A percentile compares a stretch with the other conserved stretches of the same genome.
Conservation (phyloP, 495 filamentous ascomycete genomes). For the Chaetomium fimeti region DNA sequence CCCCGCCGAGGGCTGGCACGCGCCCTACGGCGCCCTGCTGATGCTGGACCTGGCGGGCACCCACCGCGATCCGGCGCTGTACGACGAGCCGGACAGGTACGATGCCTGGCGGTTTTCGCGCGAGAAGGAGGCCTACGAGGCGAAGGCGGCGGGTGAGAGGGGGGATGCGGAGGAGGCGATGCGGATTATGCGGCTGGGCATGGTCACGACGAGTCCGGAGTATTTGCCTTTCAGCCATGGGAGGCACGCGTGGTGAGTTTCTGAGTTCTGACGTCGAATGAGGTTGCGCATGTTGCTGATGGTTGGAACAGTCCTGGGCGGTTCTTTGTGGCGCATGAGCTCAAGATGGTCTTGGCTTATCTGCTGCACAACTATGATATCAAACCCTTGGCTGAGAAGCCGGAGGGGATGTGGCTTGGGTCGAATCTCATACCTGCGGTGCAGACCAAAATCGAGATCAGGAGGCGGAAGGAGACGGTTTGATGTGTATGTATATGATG, state of each 20-base stretch:
- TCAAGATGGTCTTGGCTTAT: slow-evolving; percentile 46
- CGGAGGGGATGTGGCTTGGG: slow-evolving; percentile 35
- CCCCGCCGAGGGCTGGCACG: slow-evolving; percentile 36
- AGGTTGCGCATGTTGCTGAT: background rate
- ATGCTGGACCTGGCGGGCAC: slow-evolving; percentile 35
- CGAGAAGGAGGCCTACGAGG: slow-evolving; percentile 36
- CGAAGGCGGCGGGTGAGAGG: slow-evolving; percentile 21
- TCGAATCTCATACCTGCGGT: slow-evolving; percentile 35
- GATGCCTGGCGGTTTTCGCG: slow-evolving; percentile 38
- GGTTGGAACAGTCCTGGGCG: slow-evolving; percentile 37
- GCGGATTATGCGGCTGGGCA: slow-evolving; percentile 31
- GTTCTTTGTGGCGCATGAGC: slow-evolving; percentile 46
- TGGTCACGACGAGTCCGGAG: slow-evolving; percentile 41
- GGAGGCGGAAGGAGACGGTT: slow-evolving; percentile 27
- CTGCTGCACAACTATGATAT: slow-evolving; percentile 46
- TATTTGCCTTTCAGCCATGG: slow-evolving; percentile 42
- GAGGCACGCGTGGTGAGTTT: slow-evolving; percentile 40
- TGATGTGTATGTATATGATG: slow-evolving; percentile 1
- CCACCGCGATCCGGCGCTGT: slow-evolving; percentile 38
- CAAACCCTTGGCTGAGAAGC: slow-evolving; percentile 31
- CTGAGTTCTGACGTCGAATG: too few species aligned
- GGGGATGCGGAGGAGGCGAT: slow-evolving; percentile 30
- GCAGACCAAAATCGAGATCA: slow-evolving; percentile 31
- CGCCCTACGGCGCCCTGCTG: slow-evolving; percentile 33
- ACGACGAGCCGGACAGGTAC: slow-evolving; percentile 35